These are phyloP conservation scores for Coemansia sp. DNA, from an alignment of 192 early-diverging fungal genomes.

Conservation along the genomic window DNA sequence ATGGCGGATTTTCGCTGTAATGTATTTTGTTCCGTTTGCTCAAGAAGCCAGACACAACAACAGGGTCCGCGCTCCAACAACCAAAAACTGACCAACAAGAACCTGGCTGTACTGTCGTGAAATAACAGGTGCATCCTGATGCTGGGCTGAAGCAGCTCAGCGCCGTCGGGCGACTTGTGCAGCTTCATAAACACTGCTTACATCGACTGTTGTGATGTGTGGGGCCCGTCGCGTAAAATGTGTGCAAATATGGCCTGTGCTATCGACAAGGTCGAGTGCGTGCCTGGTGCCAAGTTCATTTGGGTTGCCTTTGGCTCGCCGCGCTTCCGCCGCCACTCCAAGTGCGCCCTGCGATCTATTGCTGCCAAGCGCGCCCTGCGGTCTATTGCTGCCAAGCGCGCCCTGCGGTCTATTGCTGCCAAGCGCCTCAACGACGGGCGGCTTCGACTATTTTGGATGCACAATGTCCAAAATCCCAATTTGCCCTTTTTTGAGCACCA, in stretches of 20 bases:
- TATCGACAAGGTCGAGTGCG: conserved; percentile 75
- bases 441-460: conserved; percentile 81
- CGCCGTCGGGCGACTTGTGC: conserved; percentile 77
- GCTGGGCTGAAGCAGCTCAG: conserved; percentile 87
- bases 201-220: conserved; percentile 80
- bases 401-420: conserved; percentile 63
- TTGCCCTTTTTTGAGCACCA: no score
- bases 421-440: conserved; percentile 66
- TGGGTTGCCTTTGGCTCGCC: conserved; percentile 93
- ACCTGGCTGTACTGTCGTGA: conserved; percentile 55
- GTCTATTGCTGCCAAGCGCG: no score
- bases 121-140: conserved; percentile 78
- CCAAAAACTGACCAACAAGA: no score
- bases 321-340: conserved; percentile 79
- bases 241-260: conserved; percentile 63
- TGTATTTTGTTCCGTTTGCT: no score
- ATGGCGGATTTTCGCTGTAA: no score
- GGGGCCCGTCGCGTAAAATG: conserved; percentile 77
- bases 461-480: conserved; percentile 52
- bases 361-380: no score
- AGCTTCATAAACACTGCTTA: conserved; percentile 74
- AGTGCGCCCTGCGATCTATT: no score
- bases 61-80: no score
- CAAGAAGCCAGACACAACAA: no score
- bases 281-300: conserved; percentile 73